Evolutionary conservation across 192 early-diverging fungal species (phyloP).

Genomic region (Coemansia sp.): DNA sequence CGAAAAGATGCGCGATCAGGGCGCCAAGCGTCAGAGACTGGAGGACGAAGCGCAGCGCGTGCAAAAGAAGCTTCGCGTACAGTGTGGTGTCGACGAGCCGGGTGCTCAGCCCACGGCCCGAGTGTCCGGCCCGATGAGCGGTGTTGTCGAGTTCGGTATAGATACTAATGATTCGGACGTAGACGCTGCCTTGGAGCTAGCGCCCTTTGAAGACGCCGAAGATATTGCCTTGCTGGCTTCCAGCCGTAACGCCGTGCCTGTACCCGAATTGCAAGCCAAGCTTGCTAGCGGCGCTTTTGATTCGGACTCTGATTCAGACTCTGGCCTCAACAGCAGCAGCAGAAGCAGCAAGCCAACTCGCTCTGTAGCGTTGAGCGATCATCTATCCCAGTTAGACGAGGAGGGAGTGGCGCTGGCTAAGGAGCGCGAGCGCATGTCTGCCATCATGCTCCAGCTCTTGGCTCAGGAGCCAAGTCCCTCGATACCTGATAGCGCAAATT

Average conservation of each 20-base stretch:
- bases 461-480: not conserved
- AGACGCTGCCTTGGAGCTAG: constrained; percentile 5
- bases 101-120: not conserved
- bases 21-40: constrained; percentile 4
- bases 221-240: constrained; percentile 30
- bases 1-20: not conserved
- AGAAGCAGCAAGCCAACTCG: not conserved
- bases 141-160: not conserved
- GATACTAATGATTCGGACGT: not conserved
- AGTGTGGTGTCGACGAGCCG: not conserved
- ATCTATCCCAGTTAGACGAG: constrained; percentile 2
- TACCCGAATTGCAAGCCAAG: constrained; percentile 38
- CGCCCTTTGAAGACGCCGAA: constrained; percentile 33
- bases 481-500: not conserved
- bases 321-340: not conserved
- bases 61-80: constrained; percentile 3
- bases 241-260: constrained; percentile 1
- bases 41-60: constrained; percentile 11
- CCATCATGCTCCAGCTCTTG: constrained; percentile 22
- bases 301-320: constrained; percentile 29
- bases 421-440: constrained; percentile 39
- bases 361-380: not conserved
- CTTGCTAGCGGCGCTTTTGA: constrained; percentile 43
- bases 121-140: not conserved
- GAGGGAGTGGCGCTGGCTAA: constrained; percentile 16